Conservation (phyloP, 768 basidiomycete genomes). For the Rhodosporidiobolus sp. region DNA sequence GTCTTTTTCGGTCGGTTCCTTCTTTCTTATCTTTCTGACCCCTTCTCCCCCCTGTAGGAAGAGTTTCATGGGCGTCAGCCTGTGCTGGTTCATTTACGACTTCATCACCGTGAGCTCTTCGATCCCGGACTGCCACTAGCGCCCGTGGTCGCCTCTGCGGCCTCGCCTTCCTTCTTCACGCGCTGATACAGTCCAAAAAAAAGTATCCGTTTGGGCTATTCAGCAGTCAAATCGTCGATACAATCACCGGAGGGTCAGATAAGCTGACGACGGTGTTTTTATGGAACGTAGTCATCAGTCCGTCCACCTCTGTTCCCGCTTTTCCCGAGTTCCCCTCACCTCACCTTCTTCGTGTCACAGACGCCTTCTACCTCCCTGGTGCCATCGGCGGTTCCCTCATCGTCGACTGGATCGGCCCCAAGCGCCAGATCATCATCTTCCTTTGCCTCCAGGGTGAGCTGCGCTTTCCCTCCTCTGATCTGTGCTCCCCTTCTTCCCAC, state of each 20-base stretch:
- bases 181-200: no score
- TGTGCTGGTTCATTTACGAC: slow-evolving; percentile 61
- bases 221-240: slow-evolving; percentile 33
- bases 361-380: slow-evolving; percentile 63
- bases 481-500: no score
- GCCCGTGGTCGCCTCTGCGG: background rate
- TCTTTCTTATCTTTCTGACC: no score
- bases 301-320: slow-evolving; percentile 48
- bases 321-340: no score
- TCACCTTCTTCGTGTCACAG: slow-evolving; percentile 30
- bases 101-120: no score
- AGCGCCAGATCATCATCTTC: slow-evolving; percentile 30
- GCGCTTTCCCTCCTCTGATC: background rate
- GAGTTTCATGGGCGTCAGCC: slow-evolving; percentile 67
- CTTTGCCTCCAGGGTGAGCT: slow-evolving; percentile 23
- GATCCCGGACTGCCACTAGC: no score
- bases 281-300: slow-evolving; percentile 54
- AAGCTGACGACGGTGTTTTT: slow-evolving; percentile 29
- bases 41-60: no score
- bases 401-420: slow-evolving; percentile 56
- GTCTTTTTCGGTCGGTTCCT: slow-evolving; percentile 1
- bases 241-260: slow-evolving; percentile 24
- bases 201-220: background rate
- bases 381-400: slow-evolving; percentile 49
- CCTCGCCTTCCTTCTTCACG: slow-evolving; percentile 48